A percentile compares a stretch with the other conserved stretches of the same genome.
Conservation (phyloP, 352 stramenopile species). For the Phytophthora macrochlamydospora region DNA sequence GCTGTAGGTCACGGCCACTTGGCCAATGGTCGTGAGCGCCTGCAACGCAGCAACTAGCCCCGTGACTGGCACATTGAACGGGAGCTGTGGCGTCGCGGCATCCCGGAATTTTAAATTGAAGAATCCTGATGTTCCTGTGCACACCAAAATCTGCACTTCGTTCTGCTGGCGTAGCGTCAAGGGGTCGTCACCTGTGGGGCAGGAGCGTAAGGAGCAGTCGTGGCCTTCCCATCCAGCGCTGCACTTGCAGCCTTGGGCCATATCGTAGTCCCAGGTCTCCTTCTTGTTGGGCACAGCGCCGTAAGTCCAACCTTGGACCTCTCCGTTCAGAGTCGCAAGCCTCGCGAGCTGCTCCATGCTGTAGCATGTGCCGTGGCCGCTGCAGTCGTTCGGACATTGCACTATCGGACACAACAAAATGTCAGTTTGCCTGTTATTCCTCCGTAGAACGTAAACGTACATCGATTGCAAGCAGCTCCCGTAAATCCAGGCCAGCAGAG, state of each 20-base stretch:
- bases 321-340: constrained; percentile 51
- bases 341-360: constrained; percentile 82
- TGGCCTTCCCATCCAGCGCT: constrained; percentile 89
- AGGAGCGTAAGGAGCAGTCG: constrained; percentile 87
- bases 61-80: constrained; percentile 39
- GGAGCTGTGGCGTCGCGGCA: constrained; percentile 57
- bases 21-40: constrained; percentile 50
- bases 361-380: constrained; percentile 82
- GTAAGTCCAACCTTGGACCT: constrained; percentile 62
- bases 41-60: constrained; percentile 41
- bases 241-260: constrained; percentile 87
- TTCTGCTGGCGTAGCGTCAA: constrained; percentile 76
- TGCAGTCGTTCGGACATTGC: constrained; percentile 73
- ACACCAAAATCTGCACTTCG: constrained; percentile 82
- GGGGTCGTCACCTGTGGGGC: constrained; percentile 90
- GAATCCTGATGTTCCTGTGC: constrained; percentile 58
- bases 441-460: constrained; percentile 25
- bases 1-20: constrained; percentile 57
- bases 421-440: not conserved
- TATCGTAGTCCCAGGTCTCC: constrained; percentile 91
- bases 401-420: constrained; percentile 32
- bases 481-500: constrained; percentile 68
- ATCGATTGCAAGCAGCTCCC: constrained; percentile 71
- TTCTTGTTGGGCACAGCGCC: constrained; percentile 81
- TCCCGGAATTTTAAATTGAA: constrained; percentile 81